A percentile compares a stretch with the other conserved stretches of the same genome.
These are phyloP conservation scores for Globisporangium nodosum DNA, from an alignment of 352 stramenopile species.

Conservation along the genomic window DNA sequence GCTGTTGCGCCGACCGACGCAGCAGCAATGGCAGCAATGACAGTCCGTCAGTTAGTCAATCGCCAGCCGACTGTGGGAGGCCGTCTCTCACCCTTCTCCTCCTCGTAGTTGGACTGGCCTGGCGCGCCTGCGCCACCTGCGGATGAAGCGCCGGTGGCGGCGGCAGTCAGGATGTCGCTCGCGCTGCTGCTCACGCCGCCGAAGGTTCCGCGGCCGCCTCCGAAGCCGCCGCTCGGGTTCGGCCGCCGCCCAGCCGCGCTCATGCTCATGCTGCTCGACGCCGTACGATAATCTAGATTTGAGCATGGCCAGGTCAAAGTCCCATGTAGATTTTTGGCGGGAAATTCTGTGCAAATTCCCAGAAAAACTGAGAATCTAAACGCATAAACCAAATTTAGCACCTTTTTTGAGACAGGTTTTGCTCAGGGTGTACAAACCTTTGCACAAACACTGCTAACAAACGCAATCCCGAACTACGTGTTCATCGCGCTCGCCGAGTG, in stretches of 20 bases:
- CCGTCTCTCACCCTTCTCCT: constrained; percentile 38
- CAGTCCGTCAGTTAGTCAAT: neutral
- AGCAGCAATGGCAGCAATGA: neutral
- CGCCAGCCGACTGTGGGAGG: neutral
- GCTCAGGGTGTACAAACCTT: too few species aligned
- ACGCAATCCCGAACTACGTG: constrained; percentile 75
- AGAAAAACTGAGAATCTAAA: too few species aligned
- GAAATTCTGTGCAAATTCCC: too few species aligned
- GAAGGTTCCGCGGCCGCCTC: constrained; percentile 7
- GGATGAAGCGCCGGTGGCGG: neutral
- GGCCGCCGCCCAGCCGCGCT: constrained; percentile 2
- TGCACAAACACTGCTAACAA: too few species aligned
- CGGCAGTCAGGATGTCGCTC: constrained; percentile 10
- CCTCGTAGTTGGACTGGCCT: constrained; percentile 32
- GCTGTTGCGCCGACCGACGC: constrained; percentile 20
- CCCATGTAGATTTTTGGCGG: too few species aligned
- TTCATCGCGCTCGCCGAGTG: constrained; percentile 75
- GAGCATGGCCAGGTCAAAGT: too few species aligned
- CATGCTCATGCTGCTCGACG: neutral
- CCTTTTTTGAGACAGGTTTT: too few species aligned
- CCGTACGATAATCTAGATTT: too few species aligned
- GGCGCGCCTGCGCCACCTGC: constrained; percentile 4
- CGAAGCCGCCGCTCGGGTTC: constrained; percentile 6
- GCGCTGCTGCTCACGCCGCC: constrained; percentile 6
- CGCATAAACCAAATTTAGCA: too few species aligned